Base-by-base conservation (phyloP, 176 grass and related monocot species). In the Avena insularis region DNA sequence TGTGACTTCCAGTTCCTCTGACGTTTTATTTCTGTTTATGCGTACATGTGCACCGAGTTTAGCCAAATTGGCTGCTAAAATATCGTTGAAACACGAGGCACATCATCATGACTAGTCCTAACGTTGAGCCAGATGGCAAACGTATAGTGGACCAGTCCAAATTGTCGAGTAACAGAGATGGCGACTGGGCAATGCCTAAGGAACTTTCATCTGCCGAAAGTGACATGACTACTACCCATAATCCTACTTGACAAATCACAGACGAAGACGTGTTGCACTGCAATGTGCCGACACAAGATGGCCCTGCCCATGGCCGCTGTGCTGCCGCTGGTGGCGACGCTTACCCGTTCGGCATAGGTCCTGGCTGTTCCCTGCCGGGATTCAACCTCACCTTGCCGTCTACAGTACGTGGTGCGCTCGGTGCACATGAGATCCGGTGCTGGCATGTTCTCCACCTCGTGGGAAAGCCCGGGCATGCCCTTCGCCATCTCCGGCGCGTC, bases 381-480 rank as follows among this genome's bases (percentile, higher is more conserved):
- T 81, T 81, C 79, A 81, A 81, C 9, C 25, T 81, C 79, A 81
- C 61, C 79, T 79, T 50, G 63, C n/a, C 63, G 38, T 79, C 64
- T 6, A 1, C 23, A 23, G 23, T 23, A 23, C 38, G 25, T 71
- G 65, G 6, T 59, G 51, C 79, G 60, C 21, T 33, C 61, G 60
- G 36, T 80, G 78, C 40, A 10, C 36, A 63, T 80, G 38, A 4
- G 20, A 45, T 21, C 78, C 35, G 11, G 56, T 6, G 20, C 20
- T 12, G 20, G 36, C 20, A 36, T 35, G 35, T 14, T 40, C 56
- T 43, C 77, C 56, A n/a, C 57, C 56, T 62, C 77, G 3, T 79
- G 77, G 77, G 36, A 79, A 38, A 20, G 36, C 57, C 77, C 77
- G 1, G 77, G 77, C 20, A 62, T 11, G 35, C 77, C 77, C 10